Evolutionary conservation across 768 basidiomycete genomes (phyloP), one percentile per base, ranked within the genome.

Genomic region (Auriscalpium orientale): DNA sequence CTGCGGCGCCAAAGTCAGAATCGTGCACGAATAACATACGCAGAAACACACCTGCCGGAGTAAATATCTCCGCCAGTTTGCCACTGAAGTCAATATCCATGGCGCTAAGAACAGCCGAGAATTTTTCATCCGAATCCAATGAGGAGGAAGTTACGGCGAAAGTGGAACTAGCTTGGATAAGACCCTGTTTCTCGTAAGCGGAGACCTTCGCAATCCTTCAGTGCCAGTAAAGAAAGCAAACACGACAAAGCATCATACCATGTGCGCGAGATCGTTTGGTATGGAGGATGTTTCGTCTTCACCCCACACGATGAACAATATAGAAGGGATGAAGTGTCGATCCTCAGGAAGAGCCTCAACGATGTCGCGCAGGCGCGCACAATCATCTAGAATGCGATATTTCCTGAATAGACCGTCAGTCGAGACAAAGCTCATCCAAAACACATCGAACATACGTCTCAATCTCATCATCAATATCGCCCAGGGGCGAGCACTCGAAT

Each of bases 401-500:
- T 87, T 85, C 63, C 85, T 88, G 62, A 0, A 38, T 50, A 22
- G 21, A 28, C 59, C 37, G 61, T 52, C 40, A 50, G 60, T 28
- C 40, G 40, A 45, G 28, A 34, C 5, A 43, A 20, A 50, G 21
- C 51, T 48, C 18, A 52, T 49, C 44, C 18, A 37, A 22, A n/a
- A 49, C 22, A 34, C 13, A 11, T 7, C 18, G 33, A 15, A 68
- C 73, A 34, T 53, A 89, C 88, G 76, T 81, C 70, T 86, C 87
- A 36, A 89, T 67, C 13, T 85, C 80, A 65, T 90, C 87, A 22
- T 72, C 60, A 1, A 83, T 68, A n/a, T 75, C 81, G 46, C 79
- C 80, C 46, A 86, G 54, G 0, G 89, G 84, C 1, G 85, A 85
- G 49, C 83, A 81, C 65, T 91, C 89, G 54, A 91, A 87, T n/a